These are phyloP conservation scores for Nannizzia gypsea DNA, from an alignment of 2,329 filamentous ascomycete genomes.

Conservation along the genomic window DNA sequence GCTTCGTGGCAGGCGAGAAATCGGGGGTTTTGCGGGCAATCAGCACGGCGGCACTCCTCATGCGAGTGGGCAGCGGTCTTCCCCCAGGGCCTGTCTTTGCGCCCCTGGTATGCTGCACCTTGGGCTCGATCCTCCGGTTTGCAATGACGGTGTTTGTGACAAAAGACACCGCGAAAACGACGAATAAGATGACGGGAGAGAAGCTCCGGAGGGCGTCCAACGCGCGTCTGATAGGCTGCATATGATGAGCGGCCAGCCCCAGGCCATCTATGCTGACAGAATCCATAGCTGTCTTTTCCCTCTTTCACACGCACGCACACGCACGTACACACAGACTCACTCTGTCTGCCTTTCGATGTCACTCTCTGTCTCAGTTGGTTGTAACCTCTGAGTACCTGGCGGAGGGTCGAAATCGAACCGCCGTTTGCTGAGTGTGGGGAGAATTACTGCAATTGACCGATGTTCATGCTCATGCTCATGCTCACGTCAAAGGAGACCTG, in stretches of 20 bases:
- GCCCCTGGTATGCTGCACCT: constrained; percentile 36
- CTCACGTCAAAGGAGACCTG: constrained; percentile 7
- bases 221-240: constrained; percentile 32
- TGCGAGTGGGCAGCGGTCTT: constrained; percentile 66
- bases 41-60: constrained; percentile 37
- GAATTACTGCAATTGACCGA: constrained; percentile 9
- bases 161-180: constrained; percentile 53
- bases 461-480: constrained; percentile 6
- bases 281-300: constrained; percentile 7
- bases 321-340: too few species aligned
- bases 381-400: constrained; percentile 6
- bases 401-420: background rate
- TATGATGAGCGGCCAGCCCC: constrained; percentile 16
- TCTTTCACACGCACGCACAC: too few species aligned
- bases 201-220: constrained; percentile 43
- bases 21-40: constrained; percentile 40
- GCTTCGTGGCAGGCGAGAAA: constrained; percentile 56
- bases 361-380: too few species aligned
- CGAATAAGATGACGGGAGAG: constrained; percentile 52
- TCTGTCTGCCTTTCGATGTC: too few species aligned
- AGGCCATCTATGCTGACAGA: constrained; percentile 8
- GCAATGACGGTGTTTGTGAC: constrained; percentile 48
- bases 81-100: constrained; percentile 62
- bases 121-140: constrained; percentile 37
- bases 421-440: background rate